Base-by-base conservation (phyloP, 2,329 filamentous ascomycete genomes). In the Penicillium glabrum region DNA sequence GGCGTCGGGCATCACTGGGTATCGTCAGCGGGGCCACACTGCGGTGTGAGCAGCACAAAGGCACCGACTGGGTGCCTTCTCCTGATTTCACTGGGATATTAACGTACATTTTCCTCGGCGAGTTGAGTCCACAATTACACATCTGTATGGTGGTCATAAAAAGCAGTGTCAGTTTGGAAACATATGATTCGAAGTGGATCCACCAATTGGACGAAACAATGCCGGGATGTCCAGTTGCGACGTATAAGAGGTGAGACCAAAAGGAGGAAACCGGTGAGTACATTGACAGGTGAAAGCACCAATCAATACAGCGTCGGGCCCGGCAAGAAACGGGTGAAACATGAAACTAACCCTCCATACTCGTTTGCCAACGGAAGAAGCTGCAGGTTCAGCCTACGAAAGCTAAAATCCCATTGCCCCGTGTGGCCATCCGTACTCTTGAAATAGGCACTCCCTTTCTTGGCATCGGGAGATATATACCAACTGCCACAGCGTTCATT, bases 371-470 rank as follows among this genome's bases (percentile, higher is more conserved):
- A 68, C 33, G 86, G 82, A 49, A 97, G 73, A 16, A 98, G 71
- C 62, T 96, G 90, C 66, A 96, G 71, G 71, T 99, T 99, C 68
- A 98, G 76, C 62, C 95, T 82, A 61, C 95, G 80, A 23, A 88
- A 83, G 75, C 90, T 96, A 70, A 98, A 96, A 59, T 87, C 85
- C 95, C 95, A 99, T 69, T 96, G 87, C 9, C 90, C 88, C 51
- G 87, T 86, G 73, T 99, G 95, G 1, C 95, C 95, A 76, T 99
- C 95, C 2, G 95, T 99, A 75, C 91, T 96, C 81, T 99, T 99
- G 77, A 98, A 99, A 76, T 98, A 99, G 31, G 89, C 90, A 62
- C 89, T 92, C 31, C 85, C 89, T 1, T 71, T 76, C 74, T 93
- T 95, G 26, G 69, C 68, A 8, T 73, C 73, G 0, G 88, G 88